These are phyloP conservation scores for Gonium pectorale DNA, from an alignment of 139 green algal genomes.

Conservation along the genomic window DNA sequence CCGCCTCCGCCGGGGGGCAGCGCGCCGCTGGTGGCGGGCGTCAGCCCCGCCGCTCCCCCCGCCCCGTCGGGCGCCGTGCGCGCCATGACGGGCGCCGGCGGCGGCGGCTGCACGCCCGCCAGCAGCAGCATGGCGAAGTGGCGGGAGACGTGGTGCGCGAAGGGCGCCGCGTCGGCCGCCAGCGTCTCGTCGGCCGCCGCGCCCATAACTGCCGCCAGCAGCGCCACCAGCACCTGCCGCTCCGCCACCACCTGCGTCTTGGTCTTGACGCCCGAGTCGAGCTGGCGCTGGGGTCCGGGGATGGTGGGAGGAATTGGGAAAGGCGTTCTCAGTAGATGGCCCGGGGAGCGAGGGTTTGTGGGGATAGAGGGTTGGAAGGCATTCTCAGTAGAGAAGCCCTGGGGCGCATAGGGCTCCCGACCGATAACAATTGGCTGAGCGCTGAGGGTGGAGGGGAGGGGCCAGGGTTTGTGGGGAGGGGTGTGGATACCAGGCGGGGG, in stretches of 20 bases:
- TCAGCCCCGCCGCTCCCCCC: no score
- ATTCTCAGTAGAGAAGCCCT: no score
- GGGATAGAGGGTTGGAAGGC: no score
- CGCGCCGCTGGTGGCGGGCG: conserved; percentile 5
- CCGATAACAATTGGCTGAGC: no score
- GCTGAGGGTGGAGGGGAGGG: no score
- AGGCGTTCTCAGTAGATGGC: no score
- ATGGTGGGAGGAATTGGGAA: not conserved
- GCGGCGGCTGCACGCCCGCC: conserved; percentile 60
- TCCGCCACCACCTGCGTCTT: conserved; percentile 91
- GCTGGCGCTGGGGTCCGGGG: conserved; percentile 41
- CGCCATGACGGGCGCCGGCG: conserved; percentile 62
- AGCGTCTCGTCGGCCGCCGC: conserved; percentile 72
- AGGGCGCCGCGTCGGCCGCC: conserved; percentile 64
- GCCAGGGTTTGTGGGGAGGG: no score
- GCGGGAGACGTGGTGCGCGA: conserved; percentile 77
- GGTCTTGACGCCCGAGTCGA: conserved; percentile 83
- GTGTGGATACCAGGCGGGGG: no score
- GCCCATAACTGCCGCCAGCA: conserved; percentile 66
- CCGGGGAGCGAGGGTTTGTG: no score
- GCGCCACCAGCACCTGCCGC: conserved; percentile 60
- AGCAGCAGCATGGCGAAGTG: conserved; percentile 96
- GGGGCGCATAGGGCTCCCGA: no score
- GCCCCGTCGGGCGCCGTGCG: conserved; percentile 24
- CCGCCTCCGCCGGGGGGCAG: not conserved